A percentile compares a stretch with the other conserved stretches of the same genome.
These are phyloP conservation scores for Pichia heedii DNA, from an alignment of 805 yeast genomes.

Conservation along the genomic window DNA sequence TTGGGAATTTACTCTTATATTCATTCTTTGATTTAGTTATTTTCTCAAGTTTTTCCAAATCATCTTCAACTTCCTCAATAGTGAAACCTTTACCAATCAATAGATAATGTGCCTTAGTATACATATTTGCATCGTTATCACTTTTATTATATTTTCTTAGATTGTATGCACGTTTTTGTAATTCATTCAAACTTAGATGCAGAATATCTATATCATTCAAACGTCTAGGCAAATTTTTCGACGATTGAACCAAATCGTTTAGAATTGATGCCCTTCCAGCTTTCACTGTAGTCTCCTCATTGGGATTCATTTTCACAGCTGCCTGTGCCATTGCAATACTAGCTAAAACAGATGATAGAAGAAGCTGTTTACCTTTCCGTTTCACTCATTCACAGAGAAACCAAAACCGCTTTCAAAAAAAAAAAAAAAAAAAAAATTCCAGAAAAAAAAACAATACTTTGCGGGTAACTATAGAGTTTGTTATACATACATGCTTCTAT, in stretches of 20 bases:
- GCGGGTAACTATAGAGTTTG: slow-evolving; percentile 6
- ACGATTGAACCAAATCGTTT: slow-evolving; percentile 68
- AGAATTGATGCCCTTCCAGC: slow-evolving; percentile 22
- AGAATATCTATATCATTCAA: slow-evolving; percentile 68
- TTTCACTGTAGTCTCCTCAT: not conserved
- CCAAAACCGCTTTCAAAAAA: not conserved
- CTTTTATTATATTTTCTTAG: slow-evolving; percentile 37
- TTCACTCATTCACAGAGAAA: not conserved
- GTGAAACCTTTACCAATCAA: slow-evolving; percentile 84
- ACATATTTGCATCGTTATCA: slow-evolving; percentile 31
- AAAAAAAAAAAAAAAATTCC: not conserved
- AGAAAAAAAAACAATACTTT: too few relatives aligned
- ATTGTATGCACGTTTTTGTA: slow-evolving; percentile 55
- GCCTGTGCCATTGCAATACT: slow-evolving; percentile 1
- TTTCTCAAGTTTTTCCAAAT: slow-evolving; percentile 35
- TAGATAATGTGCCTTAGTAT: slow-evolving; percentile 76
- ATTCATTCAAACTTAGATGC: slow-evolving; percentile 71
- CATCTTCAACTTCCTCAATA: slow-evolving; percentile 70
- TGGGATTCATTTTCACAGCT: not conserved
- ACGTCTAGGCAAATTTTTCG: slow-evolving; percentile 60
- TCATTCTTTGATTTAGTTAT: not conserved
- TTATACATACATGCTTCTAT: not conserved
- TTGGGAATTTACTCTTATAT: not conserved
- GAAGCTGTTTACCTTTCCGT: not conserved
- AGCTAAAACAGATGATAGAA: too few relatives aligned